Conservation (phyloP, 2,329 filamentous ascomycete species). For the Fusarium albidum region DNA sequence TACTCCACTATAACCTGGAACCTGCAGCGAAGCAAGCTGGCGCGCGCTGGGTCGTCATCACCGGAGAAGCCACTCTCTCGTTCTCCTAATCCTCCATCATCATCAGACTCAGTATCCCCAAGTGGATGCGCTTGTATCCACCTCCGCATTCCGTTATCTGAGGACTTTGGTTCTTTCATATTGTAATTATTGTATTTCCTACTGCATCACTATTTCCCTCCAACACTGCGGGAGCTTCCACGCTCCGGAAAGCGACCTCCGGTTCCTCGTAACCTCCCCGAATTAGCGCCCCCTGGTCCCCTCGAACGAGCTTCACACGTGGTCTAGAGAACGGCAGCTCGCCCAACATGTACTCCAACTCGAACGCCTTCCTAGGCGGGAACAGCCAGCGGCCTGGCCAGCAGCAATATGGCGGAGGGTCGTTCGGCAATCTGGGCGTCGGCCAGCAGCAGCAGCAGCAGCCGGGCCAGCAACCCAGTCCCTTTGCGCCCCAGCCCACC, state of each 20-base stretch:
- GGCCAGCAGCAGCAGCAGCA: slow-evolving; percentile 57
- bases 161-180: slow-evolving; percentile 28
- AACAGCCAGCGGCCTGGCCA: slow-evolving; percentile 75
- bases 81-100: slow-evolving; percentile 24
- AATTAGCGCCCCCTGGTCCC: slow-evolving; percentile 29
- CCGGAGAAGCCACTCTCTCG: slow-evolving; percentile 22
- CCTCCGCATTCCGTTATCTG: slow-evolving; percentile 17
- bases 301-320: slow-evolving; percentile 27
- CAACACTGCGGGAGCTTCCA: slow-evolving; percentile 14
- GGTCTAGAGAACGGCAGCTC: slow-evolving; percentile 14
- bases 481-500: slow-evolving; percentile 67
- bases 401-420: slow-evolving; percentile 57
- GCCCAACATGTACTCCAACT: slow-evolving; percentile 83
- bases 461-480: slow-evolving; percentile 58
- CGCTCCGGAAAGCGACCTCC: slow-evolving; percentile 11
- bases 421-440: slow-evolving; percentile 52
- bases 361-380: slow-evolving; percentile 83
- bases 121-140: slow-evolving; percentile 23
- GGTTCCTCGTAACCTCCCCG: slow-evolving; percentile 22
- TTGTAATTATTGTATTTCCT: slow-evolving; percentile 30
- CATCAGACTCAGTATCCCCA: slow-evolving; percentile 16
- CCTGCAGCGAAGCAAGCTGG: slow-evolving; percentile 20
- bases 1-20: slow-evolving; percentile 19
- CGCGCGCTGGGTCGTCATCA: slow-evolving; percentile 24
- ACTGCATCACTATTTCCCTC: slow-evolving; percentile 16